Base-by-base conservation (phyloP, 192 early-diverging fungal genomes). In the Podila verticillata region DNA sequence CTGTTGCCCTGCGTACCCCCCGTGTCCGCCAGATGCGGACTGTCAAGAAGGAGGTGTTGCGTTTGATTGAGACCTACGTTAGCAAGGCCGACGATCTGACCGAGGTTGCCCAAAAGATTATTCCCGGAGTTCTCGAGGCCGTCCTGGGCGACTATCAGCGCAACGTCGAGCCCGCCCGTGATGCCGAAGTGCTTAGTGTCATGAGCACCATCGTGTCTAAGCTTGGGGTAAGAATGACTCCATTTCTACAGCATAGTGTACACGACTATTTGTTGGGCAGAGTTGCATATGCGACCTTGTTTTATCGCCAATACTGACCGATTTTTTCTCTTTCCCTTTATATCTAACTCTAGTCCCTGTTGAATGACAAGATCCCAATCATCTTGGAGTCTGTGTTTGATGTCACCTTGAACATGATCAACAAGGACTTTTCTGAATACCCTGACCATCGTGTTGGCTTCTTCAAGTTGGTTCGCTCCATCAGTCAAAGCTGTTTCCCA, bases 391-490 rank as follows among this genome's bases (percentile, higher is more conserved):
- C 93, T 2, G 94, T 98, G 57, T 99, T 99, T 73, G 96, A 97
- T 82, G 93, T 93, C 75, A 99, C 98, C 0, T 84, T 99, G 80
- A 93, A 94, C 85, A 99, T 99, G 98, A 99, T 99, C 84, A 99
- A 95, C 89, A 97, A 98, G 84, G 95, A 99, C 86, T 97, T 98
- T 87, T 89, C 95, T 28, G 96, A 97, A 75, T 97, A 92, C 84
- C 98, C 98, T 20, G 97, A 99, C 84, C 96, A 98, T 84, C 94
- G 98, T 65, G 89, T 93, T 71, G 95, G 93, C 12, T 97, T 99
- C 82, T 99, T 95, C 82, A 94, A 93, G 74, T 85, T 99, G 68
- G 82, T 99, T 64, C 91, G 94, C 59, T 93, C 95, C 12, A 97
- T 99, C 83, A 96, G 95, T 70, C 81, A 89, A 62, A 85, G 92